phyloP scores from a whole-genome alignment of 768 basidiomycete species.

The Strobilomyces echinocephalus region DNA sequence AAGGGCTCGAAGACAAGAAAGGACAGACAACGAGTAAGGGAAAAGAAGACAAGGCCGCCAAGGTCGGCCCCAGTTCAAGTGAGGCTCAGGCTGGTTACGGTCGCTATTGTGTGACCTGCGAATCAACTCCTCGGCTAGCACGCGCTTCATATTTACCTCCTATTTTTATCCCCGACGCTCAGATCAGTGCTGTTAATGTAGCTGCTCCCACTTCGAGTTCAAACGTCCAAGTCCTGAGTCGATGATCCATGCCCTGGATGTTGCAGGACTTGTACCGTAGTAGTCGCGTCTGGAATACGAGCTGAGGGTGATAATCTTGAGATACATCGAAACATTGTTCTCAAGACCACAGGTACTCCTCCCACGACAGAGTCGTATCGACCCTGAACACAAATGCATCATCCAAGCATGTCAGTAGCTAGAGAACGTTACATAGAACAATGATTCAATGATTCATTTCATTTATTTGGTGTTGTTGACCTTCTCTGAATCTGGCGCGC shows the following conservation, averaged over 20 bases:
- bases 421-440: no score
- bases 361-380: no score
- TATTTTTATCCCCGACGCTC: neutral
- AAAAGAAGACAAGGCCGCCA: constrained; percentile 1
- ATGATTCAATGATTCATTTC: no score
- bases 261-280: neutral
- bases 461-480: constrained; percentile 23
- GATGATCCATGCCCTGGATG: no score
- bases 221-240: neutral
- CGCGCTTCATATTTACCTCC: neutral
- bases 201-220: neutral
- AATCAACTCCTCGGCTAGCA: constrained; percentile 17
- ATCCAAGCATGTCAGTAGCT: no score
- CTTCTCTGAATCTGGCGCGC: neutral
- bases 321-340: no score
- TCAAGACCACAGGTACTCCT: no score
- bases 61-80: neutral
- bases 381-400: no score
- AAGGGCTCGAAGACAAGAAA: constrained; percentile 6
- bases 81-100: constrained; percentile 15
- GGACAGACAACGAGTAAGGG: neutral
- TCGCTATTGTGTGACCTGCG: constrained; percentile 15
- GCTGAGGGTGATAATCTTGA: neutral
- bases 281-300: neutral
- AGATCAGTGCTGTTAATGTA: neutral